Base-by-base conservation (phyloP, 768 basidiomycete species). In the Pholiota conissans region DNA sequence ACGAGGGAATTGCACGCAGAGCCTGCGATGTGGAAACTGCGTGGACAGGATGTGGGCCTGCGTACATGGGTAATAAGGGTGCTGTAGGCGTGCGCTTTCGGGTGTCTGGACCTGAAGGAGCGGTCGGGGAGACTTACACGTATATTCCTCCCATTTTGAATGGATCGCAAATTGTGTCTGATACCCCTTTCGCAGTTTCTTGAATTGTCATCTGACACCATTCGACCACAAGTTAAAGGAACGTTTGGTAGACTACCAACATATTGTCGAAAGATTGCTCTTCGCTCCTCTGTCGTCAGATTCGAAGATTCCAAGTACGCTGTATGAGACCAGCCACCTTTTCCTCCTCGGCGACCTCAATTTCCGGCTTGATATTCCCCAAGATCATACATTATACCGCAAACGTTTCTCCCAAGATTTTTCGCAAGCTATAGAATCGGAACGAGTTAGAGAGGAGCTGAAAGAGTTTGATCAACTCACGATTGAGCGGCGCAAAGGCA, bases 341-440 rank as follows among this genome's bases (percentile, higher is more conserved):
- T 97, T 98, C 79, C 80, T 97, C 69, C 80, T 97, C 30, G 96
- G 96, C 5, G 95, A 98, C 72, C 82, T 97, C 60, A 98, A 98
- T 73, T 97, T 95, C 72, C 86, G 95, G 14, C 71, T 98, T 14
- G 76, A 80, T n/a, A 63, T 89, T 14, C 87, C 91, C 0, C 61
- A 79, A 45, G 73, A 79, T 22, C 81, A 86, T 66, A 73, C 82
- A 24, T 74, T 85, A 22, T 71, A 70, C 26, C 64, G 66, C 22
- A 62, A 67, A 52, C 66, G 64, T 10, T 69, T 71, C 10, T 62
- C 64, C 3, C 49, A 71, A 10, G 70, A 77, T 28, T 74, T 84
- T 55, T 68, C 72, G 35, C 72, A 79, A 22, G 72, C 76, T 28
- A 68, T 87, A 29, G 73, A 76, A 9, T 72, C 81, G 22, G 81